Conservation (phyloP, 257 asterid species). For the Nicotiana sylvestris region DNA sequence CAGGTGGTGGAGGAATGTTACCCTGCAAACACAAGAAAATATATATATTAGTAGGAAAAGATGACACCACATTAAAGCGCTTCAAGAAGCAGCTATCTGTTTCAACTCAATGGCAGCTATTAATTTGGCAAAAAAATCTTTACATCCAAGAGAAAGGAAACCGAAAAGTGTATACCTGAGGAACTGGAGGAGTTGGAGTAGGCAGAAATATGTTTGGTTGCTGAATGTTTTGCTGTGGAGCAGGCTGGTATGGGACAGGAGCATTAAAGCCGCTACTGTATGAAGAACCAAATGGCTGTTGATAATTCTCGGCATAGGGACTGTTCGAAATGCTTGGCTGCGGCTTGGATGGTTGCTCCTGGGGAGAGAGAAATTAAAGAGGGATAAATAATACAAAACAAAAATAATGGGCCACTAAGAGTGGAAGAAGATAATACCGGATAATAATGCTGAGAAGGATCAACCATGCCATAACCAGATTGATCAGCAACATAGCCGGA, state of each 20-base stretch:
- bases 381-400: conserved; percentile 11
- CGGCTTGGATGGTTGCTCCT: conserved; percentile 51
- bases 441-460: conserved; percentile 55
- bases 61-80: background rate
- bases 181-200: conserved; percentile 52
- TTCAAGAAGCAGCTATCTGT: background rate
- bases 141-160: conserved; percentile 7
- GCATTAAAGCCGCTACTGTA: conserved; percentile 42
- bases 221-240: conserved; percentile 41
- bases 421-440: conserved; percentile 35
- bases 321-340: conserved; percentile 46
- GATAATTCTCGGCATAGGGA: conserved; percentile 60
- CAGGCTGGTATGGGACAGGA: conserved; percentile 52
- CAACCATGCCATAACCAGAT: conserved; percentile 45
- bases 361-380: conserved; percentile 22
- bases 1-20: conserved; percentile 64
- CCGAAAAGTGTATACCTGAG: conserved; percentile 36
- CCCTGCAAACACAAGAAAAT: conserved; percentile 40
- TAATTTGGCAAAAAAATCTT: background rate
- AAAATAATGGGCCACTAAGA: background rate
- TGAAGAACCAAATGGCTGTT: conserved; percentile 44
- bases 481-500: conserved; percentile 49
- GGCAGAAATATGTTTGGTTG: conserved; percentile 78
- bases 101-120: background rate
- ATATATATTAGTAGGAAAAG: background rate